Conservation (phyloP, 2,329 filamentous ascomycete genomes). For the Ascochyta viciae-villosae region DNA sequence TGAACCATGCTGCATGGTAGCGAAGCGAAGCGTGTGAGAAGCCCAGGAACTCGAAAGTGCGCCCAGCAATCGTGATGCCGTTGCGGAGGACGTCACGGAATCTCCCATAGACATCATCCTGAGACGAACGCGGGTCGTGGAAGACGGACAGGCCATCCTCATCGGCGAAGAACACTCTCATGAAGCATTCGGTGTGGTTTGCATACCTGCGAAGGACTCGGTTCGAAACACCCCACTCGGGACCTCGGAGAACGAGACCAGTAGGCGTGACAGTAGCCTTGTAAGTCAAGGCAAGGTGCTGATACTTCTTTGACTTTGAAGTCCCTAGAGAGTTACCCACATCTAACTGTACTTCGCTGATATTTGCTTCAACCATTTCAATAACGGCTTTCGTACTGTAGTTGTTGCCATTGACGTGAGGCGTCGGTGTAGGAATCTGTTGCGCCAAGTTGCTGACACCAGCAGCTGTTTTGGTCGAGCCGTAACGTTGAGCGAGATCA, state of each 20-base stretch:
- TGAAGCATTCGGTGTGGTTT: slow-evolving; percentile 35
- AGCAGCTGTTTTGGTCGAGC: slow-evolving; percentile 67
- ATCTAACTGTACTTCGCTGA: slow-evolving; percentile 2
- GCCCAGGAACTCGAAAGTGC: slow-evolving; percentile 41
- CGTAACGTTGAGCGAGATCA: slow-evolving; percentile 46
- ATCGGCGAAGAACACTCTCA: slow-evolving; percentile 74
- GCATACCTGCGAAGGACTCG: slow-evolving; percentile 39
- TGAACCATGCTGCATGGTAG: slow-evolving; percentile 43
- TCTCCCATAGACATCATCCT: slow-evolving; percentile 44
- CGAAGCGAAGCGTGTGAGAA: slow-evolving; percentile 45
- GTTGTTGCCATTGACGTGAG: slow-evolving; percentile 14
- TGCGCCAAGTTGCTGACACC: slow-evolving; percentile 72
- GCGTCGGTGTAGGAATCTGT: slow-evolving; percentile 41
- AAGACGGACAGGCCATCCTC: slow-evolving; percentile 72
- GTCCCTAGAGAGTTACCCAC: not conserved
- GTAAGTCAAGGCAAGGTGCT: slow-evolving; percentile 56
- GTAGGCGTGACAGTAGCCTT: slow-evolving; percentile 60
- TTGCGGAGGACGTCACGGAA: slow-evolving; percentile 67
- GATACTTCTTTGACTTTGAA: slow-evolving; percentile 54
- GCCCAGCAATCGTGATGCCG: slow-evolving; percentile 58
- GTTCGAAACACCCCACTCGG: slow-evolving; percentile 64
- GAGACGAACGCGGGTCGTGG: slow-evolving; percentile 57
- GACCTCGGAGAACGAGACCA: slow-evolving; percentile 53
- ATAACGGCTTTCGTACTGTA: slow-evolving; percentile 17
- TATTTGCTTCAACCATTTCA: slow-evolving; percentile 16